A percentile compares a stretch with the other conserved stretches of the same genome.
Evolutionary conservation across 495 filamentous ascomycete genomes (phyloP).

Genomic region (Penicillium ochrochloron): DNA sequence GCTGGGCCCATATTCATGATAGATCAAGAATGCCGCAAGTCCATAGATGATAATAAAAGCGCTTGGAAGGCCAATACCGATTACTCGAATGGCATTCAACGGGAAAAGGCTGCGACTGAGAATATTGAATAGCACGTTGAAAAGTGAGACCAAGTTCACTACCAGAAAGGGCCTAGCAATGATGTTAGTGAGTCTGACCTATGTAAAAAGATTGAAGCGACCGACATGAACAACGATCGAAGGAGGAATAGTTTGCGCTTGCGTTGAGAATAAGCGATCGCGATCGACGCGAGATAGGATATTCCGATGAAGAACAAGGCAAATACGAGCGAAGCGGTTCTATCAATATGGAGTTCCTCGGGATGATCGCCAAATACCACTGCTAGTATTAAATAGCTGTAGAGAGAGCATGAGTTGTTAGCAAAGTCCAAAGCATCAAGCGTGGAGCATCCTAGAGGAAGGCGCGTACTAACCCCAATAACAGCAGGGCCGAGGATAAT

Average conservation of each 20-base stretch:
- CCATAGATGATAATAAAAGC: constrained; percentile 34
- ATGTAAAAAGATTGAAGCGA: constrained; percentile 4
- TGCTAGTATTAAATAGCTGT: constrained; percentile 38
- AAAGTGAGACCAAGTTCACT: constrained; percentile 37
- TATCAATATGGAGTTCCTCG: constrained; percentile 19
- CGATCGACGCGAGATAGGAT: constrained; percentile 31
- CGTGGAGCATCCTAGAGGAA: neutral
- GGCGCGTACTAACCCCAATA: constrained; percentile 30
- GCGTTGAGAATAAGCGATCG: constrained; percentile 31
- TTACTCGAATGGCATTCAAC: constrained; percentile 26
- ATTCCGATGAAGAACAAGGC: constrained; percentile 35
- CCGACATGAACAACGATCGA: constrained; percentile 36
- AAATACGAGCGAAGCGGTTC: constrained; percentile 21
- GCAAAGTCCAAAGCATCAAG: neutral
- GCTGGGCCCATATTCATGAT: constrained; percentile 21
- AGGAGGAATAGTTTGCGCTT: constrained; percentile 32
- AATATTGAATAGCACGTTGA: constrained; percentile 42
- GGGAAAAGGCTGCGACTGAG: constrained; percentile 34
- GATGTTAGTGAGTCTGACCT: neutral
- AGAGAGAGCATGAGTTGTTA: neutral
- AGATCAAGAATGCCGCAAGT: constrained; percentile 33
- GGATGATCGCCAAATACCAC: constrained; percentile 32
- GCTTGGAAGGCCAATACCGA: constrained; percentile 33
- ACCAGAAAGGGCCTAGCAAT: constrained; percentile 32
- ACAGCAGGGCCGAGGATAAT: constrained; percentile 28